Conservation (phyloP, 139 green algal genomes). For the Micractinium conductrix region DNA sequence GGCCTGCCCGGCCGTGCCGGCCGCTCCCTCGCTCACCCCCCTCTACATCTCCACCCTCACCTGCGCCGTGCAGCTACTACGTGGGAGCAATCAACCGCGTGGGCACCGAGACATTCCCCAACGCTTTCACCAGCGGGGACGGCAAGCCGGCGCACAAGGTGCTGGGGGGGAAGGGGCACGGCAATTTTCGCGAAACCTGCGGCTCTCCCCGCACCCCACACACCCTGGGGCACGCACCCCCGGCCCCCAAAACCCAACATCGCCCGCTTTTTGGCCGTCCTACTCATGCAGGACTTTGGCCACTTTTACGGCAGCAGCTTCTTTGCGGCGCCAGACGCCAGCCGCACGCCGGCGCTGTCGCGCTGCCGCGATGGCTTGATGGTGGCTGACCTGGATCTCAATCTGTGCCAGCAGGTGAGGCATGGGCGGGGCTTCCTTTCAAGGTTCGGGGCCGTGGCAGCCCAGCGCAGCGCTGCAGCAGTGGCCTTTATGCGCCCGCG, state of each 20-base stretch:
- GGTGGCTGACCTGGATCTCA: constrained; percentile 92
- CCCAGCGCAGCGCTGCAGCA: too few species aligned
- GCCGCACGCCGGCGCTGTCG: constrained; percentile 76
- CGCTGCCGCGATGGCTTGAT: constrained; percentile 88
- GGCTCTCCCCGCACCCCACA: too few species aligned
- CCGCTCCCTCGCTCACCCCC: too few species aligned
- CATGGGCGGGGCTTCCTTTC: too few species aligned
- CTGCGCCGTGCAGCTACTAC: constrained; percentile 3
- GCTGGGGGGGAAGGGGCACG: too few species aligned
- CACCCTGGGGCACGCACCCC: too few species aligned
- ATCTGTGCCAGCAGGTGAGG: constrained; percentile 88
- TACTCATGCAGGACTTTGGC: constrained; percentile 73
- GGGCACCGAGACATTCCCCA: constrained; percentile 93
- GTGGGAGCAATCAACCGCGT: constrained; percentile 90
- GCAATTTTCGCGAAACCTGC: too few species aligned
- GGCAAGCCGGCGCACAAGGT: constrained; percentile 91
- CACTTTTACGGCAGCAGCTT: constrained; percentile 96
- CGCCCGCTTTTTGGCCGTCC: background rate
- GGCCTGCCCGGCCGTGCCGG: background rate
- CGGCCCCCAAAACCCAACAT: too few species aligned
- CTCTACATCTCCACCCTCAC: background rate
- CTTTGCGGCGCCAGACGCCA: constrained; percentile 92
- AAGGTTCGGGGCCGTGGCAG: too few species aligned
- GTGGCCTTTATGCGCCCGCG: too few species aligned
- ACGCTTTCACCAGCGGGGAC: constrained; percentile 94